Base-by-base conservation (phyloP, 2,329 filamentous ascomycete genomes). In the Ceratocystis variospora region DNA sequence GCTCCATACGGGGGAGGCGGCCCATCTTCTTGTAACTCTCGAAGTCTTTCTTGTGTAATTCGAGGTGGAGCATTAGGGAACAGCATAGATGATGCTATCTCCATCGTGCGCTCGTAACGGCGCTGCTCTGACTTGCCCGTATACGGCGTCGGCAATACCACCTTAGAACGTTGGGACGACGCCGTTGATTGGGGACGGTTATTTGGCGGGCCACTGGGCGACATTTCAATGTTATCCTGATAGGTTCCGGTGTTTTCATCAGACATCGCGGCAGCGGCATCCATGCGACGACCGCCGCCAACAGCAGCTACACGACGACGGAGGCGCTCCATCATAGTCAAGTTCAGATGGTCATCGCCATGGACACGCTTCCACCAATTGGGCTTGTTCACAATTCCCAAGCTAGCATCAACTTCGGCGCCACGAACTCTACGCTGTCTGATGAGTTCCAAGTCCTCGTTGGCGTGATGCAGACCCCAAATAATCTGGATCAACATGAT, bases 381-480 rank as follows among this genome's bases (percentile, higher is more conserved):
- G 0, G 87, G 87, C 72, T 84, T 86, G 64, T 78, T 76, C 8
- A 80, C 76, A 64, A 86, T 74, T 63, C 85, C 85, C 8, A 89
- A 79, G 64, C 87, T 83, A 5, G 77, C 78, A 71, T 89, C 84
- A 19, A 81, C 74, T 28, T 77, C 74, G 3, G 77, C 76, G 5
- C 83, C 84, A 7, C 86, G 81, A 44, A 78, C 74, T 3, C 81
- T 79, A 62, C 87, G 80, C 73, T 88, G 85, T 37, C 80, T 77
- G 44, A 87, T 81, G n/a, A 90, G 79, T 64, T 85, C 79, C 66
- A 79, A 79, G 72, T 91, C 88, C 74, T 91, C 87, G 70, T 91
- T 91, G 22, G 83, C 80, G 37, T 83, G 81, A n/a, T 80, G 69
- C 70, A 82, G 84, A 12, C 87, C 88, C 48, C 80, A 80, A 3